Conservation (phyloP, 148 eudicot genomes). For the Rhododendron williamsianum region DNA sequence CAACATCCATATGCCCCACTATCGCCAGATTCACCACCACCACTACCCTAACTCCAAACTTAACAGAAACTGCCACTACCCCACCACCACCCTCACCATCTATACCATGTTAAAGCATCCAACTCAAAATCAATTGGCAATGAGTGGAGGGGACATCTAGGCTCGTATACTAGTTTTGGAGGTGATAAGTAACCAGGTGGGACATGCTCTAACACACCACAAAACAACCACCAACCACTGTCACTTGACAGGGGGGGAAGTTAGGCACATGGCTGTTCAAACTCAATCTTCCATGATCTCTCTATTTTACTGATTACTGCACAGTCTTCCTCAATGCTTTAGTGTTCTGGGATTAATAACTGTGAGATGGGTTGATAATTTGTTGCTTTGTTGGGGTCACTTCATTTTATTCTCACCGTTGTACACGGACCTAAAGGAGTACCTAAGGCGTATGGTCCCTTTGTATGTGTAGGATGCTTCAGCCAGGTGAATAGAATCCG, state of each 20-base stretch:
- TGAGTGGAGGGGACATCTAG: not conserved
- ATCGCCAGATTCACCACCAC: not conserved
- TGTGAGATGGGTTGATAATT: not conserved
- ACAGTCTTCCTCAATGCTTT: not conserved
- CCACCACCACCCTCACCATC: not conserved
- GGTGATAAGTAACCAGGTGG: not conserved
- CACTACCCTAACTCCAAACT: not conserved
- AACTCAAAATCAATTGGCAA: not conserved
- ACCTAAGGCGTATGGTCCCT: not conserved
- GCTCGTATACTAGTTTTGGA: not conserved
- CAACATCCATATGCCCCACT: not conserved
- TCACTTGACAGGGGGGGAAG: not conserved
- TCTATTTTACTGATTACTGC: not conserved
- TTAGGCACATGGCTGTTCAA: not conserved
- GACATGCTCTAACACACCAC: not conserved
- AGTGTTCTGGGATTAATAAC: not conserved
- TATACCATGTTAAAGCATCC: not conserved
- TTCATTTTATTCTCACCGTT: not conserved
- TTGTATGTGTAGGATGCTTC: not conserved
- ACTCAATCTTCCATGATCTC: not conserved
- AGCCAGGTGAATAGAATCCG: not conserved
- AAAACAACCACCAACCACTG: not conserved
- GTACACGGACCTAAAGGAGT: not conserved
- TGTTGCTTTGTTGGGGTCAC: not conserved
- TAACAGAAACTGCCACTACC: not conserved